phyloP scores from a whole-genome alignment of 1,284 basidiomycete species.

The Fomitopsis palustris region DNA sequence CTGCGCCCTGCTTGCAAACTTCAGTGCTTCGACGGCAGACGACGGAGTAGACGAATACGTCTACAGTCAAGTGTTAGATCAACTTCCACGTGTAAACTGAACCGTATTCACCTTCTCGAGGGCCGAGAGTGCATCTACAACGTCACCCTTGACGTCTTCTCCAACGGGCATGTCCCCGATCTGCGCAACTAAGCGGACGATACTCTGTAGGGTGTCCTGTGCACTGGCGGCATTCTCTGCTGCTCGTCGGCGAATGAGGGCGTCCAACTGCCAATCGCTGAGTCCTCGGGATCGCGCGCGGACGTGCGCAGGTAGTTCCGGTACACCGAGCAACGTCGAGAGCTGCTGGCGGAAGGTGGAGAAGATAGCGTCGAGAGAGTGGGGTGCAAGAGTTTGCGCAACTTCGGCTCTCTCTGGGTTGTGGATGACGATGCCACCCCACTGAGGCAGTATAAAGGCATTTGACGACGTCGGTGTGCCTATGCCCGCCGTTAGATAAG shows the following conservation, averaged over 20 bases:
- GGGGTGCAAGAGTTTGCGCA: slow-evolving; percentile 37
- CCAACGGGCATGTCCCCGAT: slow-evolving; percentile 91
- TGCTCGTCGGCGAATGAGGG: slow-evolving; percentile 69
- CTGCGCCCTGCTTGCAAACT: slow-evolving; percentile 64
- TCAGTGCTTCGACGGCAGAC: slow-evolving; percentile 49
- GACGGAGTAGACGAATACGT: slow-evolving; percentile 38
- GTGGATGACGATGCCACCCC: slow-evolving; percentile 86
- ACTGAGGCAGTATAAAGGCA: slow-evolving; percentile 92
- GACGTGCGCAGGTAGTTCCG: slow-evolving; percentile 51
- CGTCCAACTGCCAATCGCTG: slow-evolving; percentile 78
- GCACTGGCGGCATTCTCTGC: slow-evolving; percentile 67
- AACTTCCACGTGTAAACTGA: not conserved
- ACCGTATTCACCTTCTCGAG: slow-evolving; percentile 62
- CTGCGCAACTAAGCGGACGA: slow-evolving; percentile 77
- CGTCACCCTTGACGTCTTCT: slow-evolving; percentile 68
- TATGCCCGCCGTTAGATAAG: slow-evolving; percentile 2
- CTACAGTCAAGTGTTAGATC: slow-evolving; percentile 25
- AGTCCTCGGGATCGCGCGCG: slow-evolving; percentile 28
- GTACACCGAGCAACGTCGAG: slow-evolving; percentile 74
- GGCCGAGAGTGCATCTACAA: slow-evolving; percentile 64
- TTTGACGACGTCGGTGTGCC: slow-evolving; percentile 44
- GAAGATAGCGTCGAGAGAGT: slow-evolving; percentile 57
- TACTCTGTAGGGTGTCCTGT: slow-evolving; percentile 76
- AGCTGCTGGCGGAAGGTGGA: slow-evolving; percentile 76
- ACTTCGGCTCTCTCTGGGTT: slow-evolving; percentile 48